Evolutionary conservation across 305 asterid genomes (phyloP), one percentile per base, ranked within the genome.

Genomic region (Salvia sclarea): DNA sequence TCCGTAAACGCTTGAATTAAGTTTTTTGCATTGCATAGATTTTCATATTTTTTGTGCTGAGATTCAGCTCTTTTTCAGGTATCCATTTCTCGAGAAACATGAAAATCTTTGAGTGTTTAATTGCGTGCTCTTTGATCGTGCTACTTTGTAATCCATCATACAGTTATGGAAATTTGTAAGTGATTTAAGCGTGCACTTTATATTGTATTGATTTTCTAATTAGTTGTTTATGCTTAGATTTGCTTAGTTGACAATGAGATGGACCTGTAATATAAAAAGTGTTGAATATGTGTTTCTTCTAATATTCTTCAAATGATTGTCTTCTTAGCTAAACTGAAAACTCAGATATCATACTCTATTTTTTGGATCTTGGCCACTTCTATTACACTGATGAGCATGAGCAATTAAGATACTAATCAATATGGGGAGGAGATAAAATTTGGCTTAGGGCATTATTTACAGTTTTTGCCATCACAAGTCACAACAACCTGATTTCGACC

Each of bases 101-200:
- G 86, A 81, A 70, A 52, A 67, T 50, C 69, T 35, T 62, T 9
- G 41, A 20, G 66, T 67, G 68, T 72, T 24, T 79, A 31, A 48
- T 50, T 31, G 11, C 72, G 2, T 76, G 50, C 71, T 68, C 41
- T 56, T 49, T 76, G 66, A 21, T 71, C 55, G 28, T 54, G 17
- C 33, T 79, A 48, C 66, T 82, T 37, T 17, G 58, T 25, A 59
- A 37, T 21, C 60, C 61, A 40, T 56, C 66, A 11, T 18, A 45
- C 49, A 48, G 56, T 61, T 75, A 50, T 68, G 79, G 79, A 65
- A 76, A 64, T 57, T 61, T 66, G 86, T 79, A 75, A 82, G 84
- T 76, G 64, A 43, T 61, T 24, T 70, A 25, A 49, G 61, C 28
- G 1, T 45, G 24, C 13, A 17, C n/a, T n/a, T 48, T 59, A 8